phyloP scores from a whole-genome alignment of 2,329 filamentous ascomycete genomes.

The Arthrobotrys megalospora region DNA sequence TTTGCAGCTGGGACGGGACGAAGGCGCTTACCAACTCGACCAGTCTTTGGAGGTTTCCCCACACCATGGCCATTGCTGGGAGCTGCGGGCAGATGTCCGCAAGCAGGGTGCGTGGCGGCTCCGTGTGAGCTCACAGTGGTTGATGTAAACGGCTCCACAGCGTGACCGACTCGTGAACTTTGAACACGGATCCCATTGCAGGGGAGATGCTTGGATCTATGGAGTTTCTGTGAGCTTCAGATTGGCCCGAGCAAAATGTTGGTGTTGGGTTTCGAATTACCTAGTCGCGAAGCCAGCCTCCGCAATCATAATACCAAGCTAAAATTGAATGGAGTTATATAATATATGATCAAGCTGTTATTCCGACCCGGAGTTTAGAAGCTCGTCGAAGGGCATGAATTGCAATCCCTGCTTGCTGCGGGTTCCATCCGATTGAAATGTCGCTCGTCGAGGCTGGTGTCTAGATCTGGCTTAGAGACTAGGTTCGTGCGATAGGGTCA shows the following conservation, averaged over 20 bases:
- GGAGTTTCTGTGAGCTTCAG: conserved; percentile 7
- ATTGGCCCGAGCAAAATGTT: not conserved
- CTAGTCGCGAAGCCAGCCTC: too few species aligned
- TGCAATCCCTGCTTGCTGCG: not conserved
- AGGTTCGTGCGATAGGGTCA: too few species aligned
- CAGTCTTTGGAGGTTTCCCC: conserved; percentile 26
- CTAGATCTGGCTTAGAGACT: too few species aligned
- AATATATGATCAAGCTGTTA: not conserved
- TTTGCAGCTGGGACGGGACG: conserved; percentile 48
- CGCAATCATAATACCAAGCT: not conserved
- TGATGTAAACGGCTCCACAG: conserved; percentile 3
- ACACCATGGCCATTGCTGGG: conserved; percentile 28
- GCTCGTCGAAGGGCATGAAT: not conserved
- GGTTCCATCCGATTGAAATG: too few species aligned
- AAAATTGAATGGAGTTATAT: too few species aligned
- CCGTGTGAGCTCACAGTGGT: conserved; percentile 24
- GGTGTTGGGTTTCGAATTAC: not conserved
- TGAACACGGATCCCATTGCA: not conserved
- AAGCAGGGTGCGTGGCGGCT: conserved; percentile 36
- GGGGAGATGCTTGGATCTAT: not conserved
- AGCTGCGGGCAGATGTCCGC: conserved; percentile 7
- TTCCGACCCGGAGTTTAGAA: conserved; percentile 8
- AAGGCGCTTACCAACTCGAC: conserved; percentile 55
- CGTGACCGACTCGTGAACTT: not conserved
- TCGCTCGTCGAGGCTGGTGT: too few species aligned